Conservation (phyloP, 2,329 filamentous ascomycete genomes). For the Pseudogymnoascus sp. region DNA sequence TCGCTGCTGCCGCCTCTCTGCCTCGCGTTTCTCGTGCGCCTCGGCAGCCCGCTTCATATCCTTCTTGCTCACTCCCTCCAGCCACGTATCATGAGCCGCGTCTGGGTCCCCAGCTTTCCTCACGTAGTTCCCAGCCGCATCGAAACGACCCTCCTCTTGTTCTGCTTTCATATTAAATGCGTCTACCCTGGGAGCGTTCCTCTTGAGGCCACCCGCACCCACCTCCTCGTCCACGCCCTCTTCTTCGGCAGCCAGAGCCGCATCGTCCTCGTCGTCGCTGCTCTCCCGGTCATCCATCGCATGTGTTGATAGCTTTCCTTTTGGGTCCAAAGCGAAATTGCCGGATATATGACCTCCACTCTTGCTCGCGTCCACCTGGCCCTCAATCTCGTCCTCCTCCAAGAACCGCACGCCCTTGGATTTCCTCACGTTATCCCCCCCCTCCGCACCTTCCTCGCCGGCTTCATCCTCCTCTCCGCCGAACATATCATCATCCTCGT, state of each 20-base stretch:
- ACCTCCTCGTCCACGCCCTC: slow-evolving; percentile 81
- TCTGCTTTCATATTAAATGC: slow-evolving; percentile 92
- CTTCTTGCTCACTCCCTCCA: slow-evolving; percentile 88
- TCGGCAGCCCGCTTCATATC: slow-evolving; percentile 84
- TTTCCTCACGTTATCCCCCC: slow-evolving; percentile 44
- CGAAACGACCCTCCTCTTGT: slow-evolving; percentile 87
- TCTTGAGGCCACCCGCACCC: slow-evolving; percentile 83
- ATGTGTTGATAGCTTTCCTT: slow-evolving; percentile 36
- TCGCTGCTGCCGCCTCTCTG: slow-evolving; percentile 64
- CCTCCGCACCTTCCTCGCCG: slow-evolving; percentile 38
- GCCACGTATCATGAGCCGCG: slow-evolving; percentile 84
- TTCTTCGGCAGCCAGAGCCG: slow-evolving; percentile 69
- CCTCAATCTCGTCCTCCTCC: slow-evolving; percentile 61
- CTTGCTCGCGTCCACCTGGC: slow-evolving; percentile 68
- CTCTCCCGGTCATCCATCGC: slow-evolving; percentile 38
- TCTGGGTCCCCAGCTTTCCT: slow-evolving; percentile 85
- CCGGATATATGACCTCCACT: slow-evolving; percentile 62
- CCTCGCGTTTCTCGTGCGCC: slow-evolving; percentile 79
- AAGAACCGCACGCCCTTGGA: slow-evolving; percentile 58
- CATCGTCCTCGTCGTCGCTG: slow-evolving; percentile 60
- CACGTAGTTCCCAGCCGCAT: slow-evolving; percentile 85
- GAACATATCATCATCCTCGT: slow-evolving; percentile 80
- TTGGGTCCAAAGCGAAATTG: slow-evolving; percentile 55
- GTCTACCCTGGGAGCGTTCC: slow-evolving; percentile 87
- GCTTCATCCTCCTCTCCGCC: slow-evolving; percentile 53